Conservation (phyloP, 164 flowering plant genomes). For the Stephania cephalantha region DNA sequence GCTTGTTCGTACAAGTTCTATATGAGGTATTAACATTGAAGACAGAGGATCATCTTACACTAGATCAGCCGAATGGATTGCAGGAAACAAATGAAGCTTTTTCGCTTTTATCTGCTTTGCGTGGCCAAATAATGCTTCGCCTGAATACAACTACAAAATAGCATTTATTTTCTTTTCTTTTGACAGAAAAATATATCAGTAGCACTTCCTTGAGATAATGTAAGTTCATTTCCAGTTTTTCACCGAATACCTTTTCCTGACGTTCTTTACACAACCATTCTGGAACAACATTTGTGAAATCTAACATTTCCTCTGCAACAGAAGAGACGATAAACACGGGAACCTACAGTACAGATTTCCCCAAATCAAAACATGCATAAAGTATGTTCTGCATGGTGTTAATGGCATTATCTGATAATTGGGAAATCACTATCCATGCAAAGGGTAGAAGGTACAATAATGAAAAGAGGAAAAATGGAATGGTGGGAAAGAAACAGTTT, state of each 20-base stretch:
- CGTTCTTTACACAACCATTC: slow-evolving; percentile 82
- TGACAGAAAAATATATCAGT: not conserved
- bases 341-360: slow-evolving; percentile 36
- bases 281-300: slow-evolving; percentile 62
- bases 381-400: not conserved
- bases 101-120: slow-evolving; percentile 50
- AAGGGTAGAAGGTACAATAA: not conserved
- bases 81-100: slow-evolving; percentile 58
- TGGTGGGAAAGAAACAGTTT: not conserved
- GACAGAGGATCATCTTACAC: slow-evolving; percentile 41
- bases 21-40: not conserved
- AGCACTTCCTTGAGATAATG: not conserved
- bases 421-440: not conserved
- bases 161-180: not conserved
- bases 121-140: slow-evolving; percentile 71
- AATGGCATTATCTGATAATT: not conserved
- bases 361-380: not conserved
- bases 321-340: slow-evolving; percentile 75
- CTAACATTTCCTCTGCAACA: slow-evolving; percentile 69
- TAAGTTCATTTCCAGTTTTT: not conserved
- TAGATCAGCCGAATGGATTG: slow-evolving; percentile 51
- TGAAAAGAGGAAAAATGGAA: not conserved
- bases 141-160: slow-evolving; percentile 54
- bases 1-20: not conserved
- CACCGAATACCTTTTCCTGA: slow-evolving; percentile 50